Evolutionary conservation across 2,329 filamentous ascomycete species (phyloP).

Genomic region (Microsporum ferrugineum): DNA sequence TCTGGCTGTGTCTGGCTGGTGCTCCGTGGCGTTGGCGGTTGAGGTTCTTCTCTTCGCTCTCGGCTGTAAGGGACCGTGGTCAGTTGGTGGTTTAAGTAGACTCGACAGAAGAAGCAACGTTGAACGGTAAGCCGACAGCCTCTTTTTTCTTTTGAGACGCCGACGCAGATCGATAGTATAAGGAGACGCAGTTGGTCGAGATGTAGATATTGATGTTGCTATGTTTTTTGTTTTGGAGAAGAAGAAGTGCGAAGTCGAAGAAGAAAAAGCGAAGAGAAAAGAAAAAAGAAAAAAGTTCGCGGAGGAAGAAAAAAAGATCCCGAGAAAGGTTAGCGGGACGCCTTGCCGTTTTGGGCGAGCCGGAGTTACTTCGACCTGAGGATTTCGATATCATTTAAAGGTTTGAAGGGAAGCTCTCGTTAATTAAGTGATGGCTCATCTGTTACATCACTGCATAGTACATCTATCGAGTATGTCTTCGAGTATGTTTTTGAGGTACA

Average conservation of each 20-base stretch:
- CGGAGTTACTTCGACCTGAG: neutral
- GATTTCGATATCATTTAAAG: neutral
- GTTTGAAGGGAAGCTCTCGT: too few relatives aligned
- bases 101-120: neutral
- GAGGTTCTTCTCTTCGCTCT: neutral
- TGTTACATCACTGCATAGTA: too few relatives aligned
- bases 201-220: neutral
- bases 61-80: neutral
- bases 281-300: conserved; percentile 4
- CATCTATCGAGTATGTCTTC: too few relatives aligned
- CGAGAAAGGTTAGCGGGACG: conserved; percentile 2
- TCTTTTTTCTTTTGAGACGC: neutral
- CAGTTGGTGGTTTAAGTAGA: neutral
- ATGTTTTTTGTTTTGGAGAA: neutral
- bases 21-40: neutral
- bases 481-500: too few relatives aligned
- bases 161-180: conserved; percentile 2
- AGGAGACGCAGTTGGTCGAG: neutral
- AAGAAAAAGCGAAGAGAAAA: conserved; percentile 4
- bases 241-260: neutral
- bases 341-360: neutral
- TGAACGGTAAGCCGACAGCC: neutral
- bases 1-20: neutral
- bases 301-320: neutral
- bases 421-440: too few relatives aligned